Conservation (phyloP, 257 asterid species). For the Gynochthodes officinalis region DNA sequence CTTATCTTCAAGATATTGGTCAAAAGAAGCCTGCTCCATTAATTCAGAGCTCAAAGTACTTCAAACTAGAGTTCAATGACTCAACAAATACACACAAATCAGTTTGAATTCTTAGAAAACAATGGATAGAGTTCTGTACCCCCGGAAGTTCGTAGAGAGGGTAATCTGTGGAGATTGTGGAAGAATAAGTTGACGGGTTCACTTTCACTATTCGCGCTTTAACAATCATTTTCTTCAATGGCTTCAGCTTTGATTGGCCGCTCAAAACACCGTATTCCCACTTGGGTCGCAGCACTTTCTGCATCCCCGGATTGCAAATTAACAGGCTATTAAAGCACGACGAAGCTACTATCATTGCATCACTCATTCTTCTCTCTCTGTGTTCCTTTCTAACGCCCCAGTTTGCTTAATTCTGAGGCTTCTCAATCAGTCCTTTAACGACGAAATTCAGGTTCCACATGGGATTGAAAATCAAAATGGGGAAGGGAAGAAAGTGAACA, state of each 20-base stretch:
- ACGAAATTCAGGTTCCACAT: too few relatives aligned
- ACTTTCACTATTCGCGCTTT: conserved; percentile 40
- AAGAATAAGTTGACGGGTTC: conserved; percentile 64
- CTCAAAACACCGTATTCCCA: conserved; percentile 25
- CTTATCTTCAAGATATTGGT: conserved; percentile 79
- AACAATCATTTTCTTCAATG: conserved; percentile 15
- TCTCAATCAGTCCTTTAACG: too few relatives aligned
- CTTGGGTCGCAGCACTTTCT: conserved; percentile 13
- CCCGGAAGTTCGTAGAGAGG: conserved; percentile 71
- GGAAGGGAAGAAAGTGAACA: background rate
- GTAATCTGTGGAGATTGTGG: conserved; percentile 71
- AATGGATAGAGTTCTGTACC: conserved; percentile 34
- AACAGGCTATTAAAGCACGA: conserved; percentile 6
- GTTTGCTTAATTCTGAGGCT: background rate
- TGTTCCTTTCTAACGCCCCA: background rate
- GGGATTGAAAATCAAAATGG: background rate
- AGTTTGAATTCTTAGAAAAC: background rate
- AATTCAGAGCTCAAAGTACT: background rate
- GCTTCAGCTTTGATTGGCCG: conserved; percentile 16
- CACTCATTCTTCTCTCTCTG: background rate
- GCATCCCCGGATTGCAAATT: conserved; percentile 11
- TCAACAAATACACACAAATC: background rate
- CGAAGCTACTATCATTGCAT: background rate
- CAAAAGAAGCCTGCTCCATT: conserved; percentile 70
- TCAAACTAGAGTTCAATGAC: background rate